phyloP scores from a whole-genome alignment of 2,329 filamentous ascomycete species.

The Balansia obtecta region DNA sequence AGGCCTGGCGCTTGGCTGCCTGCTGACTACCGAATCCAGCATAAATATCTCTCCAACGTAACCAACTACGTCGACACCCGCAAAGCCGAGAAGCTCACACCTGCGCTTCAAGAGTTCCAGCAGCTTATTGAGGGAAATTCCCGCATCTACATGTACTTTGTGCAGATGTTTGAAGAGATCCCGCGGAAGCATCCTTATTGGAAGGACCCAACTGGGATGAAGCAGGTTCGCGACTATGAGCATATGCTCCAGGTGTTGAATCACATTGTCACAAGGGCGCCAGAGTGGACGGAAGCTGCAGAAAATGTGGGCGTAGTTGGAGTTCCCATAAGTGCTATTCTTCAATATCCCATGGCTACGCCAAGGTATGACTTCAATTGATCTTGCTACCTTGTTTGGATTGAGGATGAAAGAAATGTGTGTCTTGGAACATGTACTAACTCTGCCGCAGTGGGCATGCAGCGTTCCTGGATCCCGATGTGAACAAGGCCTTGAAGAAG shows the following conservation, averaged over 20 bases:
- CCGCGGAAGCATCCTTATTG: constrained; percentile 47
- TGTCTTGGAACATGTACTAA: not conserved
- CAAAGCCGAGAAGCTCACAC: constrained; percentile 36
- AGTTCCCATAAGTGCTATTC: constrained; percentile 39
- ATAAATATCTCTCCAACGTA: constrained; percentile 47
- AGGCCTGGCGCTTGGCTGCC: constrained; percentile 51
- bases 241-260: constrained; percentile 58
- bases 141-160: constrained; percentile 54
- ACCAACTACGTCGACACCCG: constrained; percentile 42
- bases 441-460: constrained; percentile 29
- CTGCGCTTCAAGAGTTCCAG: constrained; percentile 52
- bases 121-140: constrained; percentile 51
- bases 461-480: constrained; percentile 41
- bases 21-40: constrained; percentile 47
- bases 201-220: constrained; percentile 47
- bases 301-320: constrained; percentile 39
- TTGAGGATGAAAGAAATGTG: not conserved
- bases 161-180: constrained; percentile 56
- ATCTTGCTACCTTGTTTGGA: not conserved
- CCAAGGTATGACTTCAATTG: constrained; percentile 24
- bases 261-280: constrained; percentile 38
- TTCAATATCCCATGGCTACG: constrained; percentile 46
- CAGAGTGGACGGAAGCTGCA: constrained; percentile 40
- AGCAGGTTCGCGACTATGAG: constrained; percentile 51
- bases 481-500: constrained; percentile 40